Evolutionary conservation across 768 basidiomycete genomes (phyloP), one percentile per base, ranked within the genome.

Genomic region (Mycena haematopus): DNA sequence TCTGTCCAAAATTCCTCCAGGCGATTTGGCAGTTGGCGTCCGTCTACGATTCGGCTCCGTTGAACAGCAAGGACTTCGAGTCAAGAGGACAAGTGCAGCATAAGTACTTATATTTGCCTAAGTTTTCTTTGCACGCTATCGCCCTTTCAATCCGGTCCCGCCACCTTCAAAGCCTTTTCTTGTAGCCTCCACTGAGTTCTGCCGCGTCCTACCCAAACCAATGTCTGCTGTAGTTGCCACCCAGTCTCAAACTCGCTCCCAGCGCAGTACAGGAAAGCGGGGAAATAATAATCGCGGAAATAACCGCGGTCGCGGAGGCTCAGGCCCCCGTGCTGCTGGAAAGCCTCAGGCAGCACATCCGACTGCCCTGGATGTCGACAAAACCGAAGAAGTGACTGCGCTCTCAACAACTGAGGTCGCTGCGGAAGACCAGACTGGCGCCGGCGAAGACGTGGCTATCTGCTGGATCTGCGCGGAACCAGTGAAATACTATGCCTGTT

Each of bases 381-480:
- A 54, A 22, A 36, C 22, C 3, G 38, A 45, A 24, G 58, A 58
- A 27, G 31, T n/a, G 1, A 4, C 35, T 24, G 19, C 29, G 21
- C 19, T 19, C 19, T 36, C 27, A 0, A 3, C 49, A 1, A 47
- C 31, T 8, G 44, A 15, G 11, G 40, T 8, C n/a, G 13, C 27
- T 8, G 33, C 29, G 19, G 52, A 25, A 33, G 55, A 58, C 22
- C 25, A 52, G n/a, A 31, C 45, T 33, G 42, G 29, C 36, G 1
- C 36, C 14, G 36, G 17, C 36, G 73, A 74, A 14, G 83, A 86
- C 19, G 70, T 67, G 29, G 75, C 74, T 52, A 73, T 89, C 13
- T 98, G 96, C 77, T 96, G 88, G 85, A 98, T 98, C 75, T 97
- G 96, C 71, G 95, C 95, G 1, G 95, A 98, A 70, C 89, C 90